Conservation (phyloP, 768 basidiomycete genomes). For the Heimioporus sp. region DNA sequence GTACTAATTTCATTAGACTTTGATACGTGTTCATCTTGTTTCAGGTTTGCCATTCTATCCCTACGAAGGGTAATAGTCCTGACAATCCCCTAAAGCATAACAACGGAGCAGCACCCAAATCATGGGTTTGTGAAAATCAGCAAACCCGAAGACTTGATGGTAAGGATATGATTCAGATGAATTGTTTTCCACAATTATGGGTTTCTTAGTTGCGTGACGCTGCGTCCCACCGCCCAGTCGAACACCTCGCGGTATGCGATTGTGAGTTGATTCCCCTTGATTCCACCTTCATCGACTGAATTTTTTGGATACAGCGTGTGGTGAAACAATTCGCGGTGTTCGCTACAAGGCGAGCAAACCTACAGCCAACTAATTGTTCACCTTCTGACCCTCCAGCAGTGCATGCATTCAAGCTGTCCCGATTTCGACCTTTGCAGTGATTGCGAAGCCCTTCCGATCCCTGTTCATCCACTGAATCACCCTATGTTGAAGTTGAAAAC, state of each 20-base stretch:
- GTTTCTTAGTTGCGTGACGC: constrained; percentile 30
- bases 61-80: neutral
- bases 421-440: constrained; percentile 79
- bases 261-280: constrained; percentile 25
- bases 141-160: constrained; percentile 55
- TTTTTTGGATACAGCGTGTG: constrained; percentile 38
- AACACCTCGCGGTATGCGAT: constrained; percentile 63
- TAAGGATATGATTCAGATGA: constrained; percentile 30
- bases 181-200: neutral
- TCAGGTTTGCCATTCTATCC: constrained; percentile 40
- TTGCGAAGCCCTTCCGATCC: constrained; percentile 80
- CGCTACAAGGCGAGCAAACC: constrained; percentile 64
- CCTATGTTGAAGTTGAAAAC: constrained; percentile 73
- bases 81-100: constrained; percentile 46
- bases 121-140: constrained; percentile 71
- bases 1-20: constrained; percentile 47
- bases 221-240: constrained; percentile 11
- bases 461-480: constrained; percentile 69
- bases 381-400: constrained; percentile 42
- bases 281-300: neutral
- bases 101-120: constrained; percentile 67
- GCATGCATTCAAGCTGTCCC: constrained; percentile 73
- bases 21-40: constrained; percentile 73
- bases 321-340: constrained; percentile 50
- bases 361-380: neutral